Percentiles rank a stretch among this genome's conserved stretches.
These are phyloP conservation scores for Pseudogymnoascus sp. DNA, from an alignment of 2,329 filamentous ascomycete genomes.

Conservation along the genomic window DNA sequence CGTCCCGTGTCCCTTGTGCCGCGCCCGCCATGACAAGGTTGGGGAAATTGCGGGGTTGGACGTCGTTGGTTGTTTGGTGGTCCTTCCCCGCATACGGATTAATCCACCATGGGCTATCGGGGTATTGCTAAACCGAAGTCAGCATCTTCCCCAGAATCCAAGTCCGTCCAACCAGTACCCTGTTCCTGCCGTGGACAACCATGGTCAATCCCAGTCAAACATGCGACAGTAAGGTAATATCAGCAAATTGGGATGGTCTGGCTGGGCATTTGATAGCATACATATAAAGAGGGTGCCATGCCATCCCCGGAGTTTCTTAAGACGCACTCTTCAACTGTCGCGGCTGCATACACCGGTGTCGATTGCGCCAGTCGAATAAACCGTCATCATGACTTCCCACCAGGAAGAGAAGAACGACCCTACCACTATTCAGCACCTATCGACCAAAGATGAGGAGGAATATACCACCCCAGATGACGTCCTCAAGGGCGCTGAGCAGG, in stretches of 20 bases:
- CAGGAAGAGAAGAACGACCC: slow-evolving; percentile 5
- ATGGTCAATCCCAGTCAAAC: not conserved
- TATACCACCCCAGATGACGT: slow-evolving; percentile 9
- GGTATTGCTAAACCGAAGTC: not conserved
- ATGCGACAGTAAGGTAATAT: not conserved
- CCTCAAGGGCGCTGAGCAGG: slow-evolving; percentile 19
- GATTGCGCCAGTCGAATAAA: not conserved
- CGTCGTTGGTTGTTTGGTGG: not conserved
- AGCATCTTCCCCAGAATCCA: not conserved
- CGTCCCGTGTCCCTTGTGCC: not conserved
- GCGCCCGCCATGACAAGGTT: not conserved
- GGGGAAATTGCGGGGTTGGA: not conserved
- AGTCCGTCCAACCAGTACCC: not conserved
- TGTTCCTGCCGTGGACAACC: not conserved
- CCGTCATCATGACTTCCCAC: not conserved
- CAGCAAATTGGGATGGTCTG: not conserved
- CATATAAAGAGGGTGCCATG: not conserved
- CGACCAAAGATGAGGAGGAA: slow-evolving; percentile 7
- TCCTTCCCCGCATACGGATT: not conserved
- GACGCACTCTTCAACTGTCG: not conserved
- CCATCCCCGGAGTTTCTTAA: not conserved
- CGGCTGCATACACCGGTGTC: not conserved
- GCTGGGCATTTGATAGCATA: not conserved
- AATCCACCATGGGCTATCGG: not conserved
- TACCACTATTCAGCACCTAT: not conserved